Evolutionary conservation across 1,284 basidiomycete genomes (phyloP).

Genomic region (Boletellus deceptivus): DNA sequence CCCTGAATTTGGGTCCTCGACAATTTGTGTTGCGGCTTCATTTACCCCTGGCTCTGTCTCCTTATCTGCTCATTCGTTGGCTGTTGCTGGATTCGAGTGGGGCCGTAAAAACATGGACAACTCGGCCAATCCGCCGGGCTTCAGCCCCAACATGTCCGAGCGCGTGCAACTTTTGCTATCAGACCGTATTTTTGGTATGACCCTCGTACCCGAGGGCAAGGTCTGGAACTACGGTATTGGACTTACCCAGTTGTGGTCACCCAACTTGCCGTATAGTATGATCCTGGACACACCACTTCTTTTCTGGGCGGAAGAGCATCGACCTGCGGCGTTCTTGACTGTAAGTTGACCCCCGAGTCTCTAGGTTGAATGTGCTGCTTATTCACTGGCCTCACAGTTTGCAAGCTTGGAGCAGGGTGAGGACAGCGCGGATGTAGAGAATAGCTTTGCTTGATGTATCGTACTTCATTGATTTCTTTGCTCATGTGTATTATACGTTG

Average conservation of each 20-base stretch:
- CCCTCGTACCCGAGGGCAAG: conserved; percentile 85
- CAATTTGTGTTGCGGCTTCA: conserved; percentile 91
- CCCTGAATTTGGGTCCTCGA: conserved; percentile 91
- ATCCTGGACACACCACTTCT: conserved; percentile 86
- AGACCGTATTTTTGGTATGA: conserved; percentile 91
- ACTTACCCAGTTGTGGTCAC: conserved; percentile 88
- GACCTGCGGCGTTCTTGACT: conserved; percentile 87
- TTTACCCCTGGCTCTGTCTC: conserved; percentile 99
- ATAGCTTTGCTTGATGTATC: conserved; percentile 65
- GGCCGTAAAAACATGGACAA: conserved; percentile 90
- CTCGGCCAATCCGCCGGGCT: conserved; percentile 84
- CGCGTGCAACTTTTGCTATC: conserved; percentile 93
- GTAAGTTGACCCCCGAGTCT: conserved; percentile 45
- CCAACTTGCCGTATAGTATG: conserved; percentile 82
- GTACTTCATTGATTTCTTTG: conserved; percentile 9
- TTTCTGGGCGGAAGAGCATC: conserved; percentile 96
- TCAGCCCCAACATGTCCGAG: conserved; percentile 97
- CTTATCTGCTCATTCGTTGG: conserved; percentile 88
- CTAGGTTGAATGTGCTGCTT: not conserved
- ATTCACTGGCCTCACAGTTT: conserved; percentile 48
- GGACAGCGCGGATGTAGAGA: conserved; percentile 89
- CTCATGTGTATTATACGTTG: conserved; percentile 19
- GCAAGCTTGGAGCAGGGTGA: conserved; percentile 83
- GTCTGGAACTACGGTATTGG: conserved; percentile 95
- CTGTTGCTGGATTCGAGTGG: conserved; percentile 96